Evolutionary conservation across 345 rosid species (phyloP).

Genomic region (Schrenkiella parvula): DNA sequence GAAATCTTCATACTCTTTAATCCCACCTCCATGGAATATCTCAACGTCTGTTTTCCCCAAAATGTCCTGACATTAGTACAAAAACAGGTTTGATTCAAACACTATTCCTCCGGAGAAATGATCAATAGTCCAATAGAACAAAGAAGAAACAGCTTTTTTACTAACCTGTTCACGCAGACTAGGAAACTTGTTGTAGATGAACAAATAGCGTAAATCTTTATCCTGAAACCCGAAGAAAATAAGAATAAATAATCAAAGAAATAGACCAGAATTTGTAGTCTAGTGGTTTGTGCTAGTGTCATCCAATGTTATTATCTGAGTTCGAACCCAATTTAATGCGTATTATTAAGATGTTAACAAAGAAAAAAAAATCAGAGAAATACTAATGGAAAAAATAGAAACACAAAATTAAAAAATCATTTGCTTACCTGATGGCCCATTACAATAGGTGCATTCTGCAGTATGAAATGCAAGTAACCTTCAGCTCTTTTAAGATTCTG

Average conservation of each 20-base stretch:
- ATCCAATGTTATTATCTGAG: too few relatives aligned
- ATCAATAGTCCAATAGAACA: not conserved
- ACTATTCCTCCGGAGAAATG: not conserved
- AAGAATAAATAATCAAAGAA: too few relatives aligned
- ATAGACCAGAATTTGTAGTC: too few relatives aligned
- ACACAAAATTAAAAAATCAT: not conserved
- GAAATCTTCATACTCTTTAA: conserved; percentile 91
- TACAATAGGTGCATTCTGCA: conserved; percentile 89
- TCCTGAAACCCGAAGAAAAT: conserved; percentile 48
- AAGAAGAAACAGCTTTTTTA: not conserved
- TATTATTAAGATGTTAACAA: too few relatives aligned
- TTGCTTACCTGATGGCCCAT: conserved; percentile 79
- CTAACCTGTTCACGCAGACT: conserved; percentile 75
- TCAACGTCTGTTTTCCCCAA: conserved; percentile 87
- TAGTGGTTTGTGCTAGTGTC: too few relatives aligned
- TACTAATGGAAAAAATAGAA: not conserved
- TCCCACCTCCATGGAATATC: conserved; percentile 86
- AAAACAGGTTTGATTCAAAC: not conserved
- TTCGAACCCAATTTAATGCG: too few relatives aligned
- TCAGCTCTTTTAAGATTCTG: conserved; percentile 87
- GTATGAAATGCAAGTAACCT: conserved; percentile 87
- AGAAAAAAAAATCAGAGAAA: conserved; percentile 15
- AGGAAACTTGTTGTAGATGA: conserved; percentile 91
- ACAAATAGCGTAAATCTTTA: conserved; percentile 79
- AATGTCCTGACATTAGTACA: conserved; percentile 56